Evolutionary conservation across 352 stramenopile species (phyloP).

Genomic region (Pythium scleroteichum): DNA sequence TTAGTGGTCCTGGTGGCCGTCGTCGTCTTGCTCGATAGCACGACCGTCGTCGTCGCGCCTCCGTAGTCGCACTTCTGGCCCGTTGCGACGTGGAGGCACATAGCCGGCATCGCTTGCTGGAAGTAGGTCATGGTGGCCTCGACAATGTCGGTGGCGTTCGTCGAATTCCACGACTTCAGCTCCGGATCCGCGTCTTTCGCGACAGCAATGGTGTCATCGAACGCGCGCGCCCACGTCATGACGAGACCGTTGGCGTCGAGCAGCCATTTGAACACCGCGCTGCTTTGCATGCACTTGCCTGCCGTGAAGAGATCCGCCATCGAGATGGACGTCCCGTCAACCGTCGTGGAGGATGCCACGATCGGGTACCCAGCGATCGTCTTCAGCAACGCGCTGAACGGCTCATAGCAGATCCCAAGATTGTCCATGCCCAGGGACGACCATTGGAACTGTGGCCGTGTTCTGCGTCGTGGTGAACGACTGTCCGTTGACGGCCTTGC

Average conservation of each 20-base stretch:
- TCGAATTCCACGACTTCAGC: background rate
- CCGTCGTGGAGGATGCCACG: slow-evolving; percentile 22
- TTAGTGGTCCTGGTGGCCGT: slow-evolving; percentile 1
- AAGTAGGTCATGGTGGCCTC: background rate
- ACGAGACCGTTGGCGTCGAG: slow-evolving; percentile 21
- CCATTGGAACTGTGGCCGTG: slow-evolving; percentile 32
- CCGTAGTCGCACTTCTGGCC: slow-evolving; percentile 32
- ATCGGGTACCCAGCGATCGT: slow-evolving; percentile 37
- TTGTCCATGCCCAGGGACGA: slow-evolving; percentile 25
- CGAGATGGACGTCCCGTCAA: slow-evolving; percentile 18
- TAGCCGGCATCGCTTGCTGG: slow-evolving; percentile 7
- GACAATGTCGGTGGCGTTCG: background rate
- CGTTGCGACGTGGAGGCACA: slow-evolving; percentile 35
- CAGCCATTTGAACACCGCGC: slow-evolving; percentile 32
- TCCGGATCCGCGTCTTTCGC: background rate
- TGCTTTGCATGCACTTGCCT: slow-evolving; percentile 37
- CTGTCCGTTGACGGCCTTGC: slow-evolving; percentile 39
- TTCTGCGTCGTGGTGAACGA: slow-evolving; percentile 41
- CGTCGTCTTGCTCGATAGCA: slow-evolving; percentile 22
- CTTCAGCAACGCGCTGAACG: slow-evolving; percentile 26
- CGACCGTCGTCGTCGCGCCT: slow-evolving; percentile 30
- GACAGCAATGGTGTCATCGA: slow-evolving; percentile 24
- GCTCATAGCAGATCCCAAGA: slow-evolving; percentile 44
- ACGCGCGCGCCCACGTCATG: slow-evolving; percentile 25
- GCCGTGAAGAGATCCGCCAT: slow-evolving; percentile 42